phyloP scores from a whole-genome alignment of 306 rosid genomes.

The Neltuma alba region DNA sequence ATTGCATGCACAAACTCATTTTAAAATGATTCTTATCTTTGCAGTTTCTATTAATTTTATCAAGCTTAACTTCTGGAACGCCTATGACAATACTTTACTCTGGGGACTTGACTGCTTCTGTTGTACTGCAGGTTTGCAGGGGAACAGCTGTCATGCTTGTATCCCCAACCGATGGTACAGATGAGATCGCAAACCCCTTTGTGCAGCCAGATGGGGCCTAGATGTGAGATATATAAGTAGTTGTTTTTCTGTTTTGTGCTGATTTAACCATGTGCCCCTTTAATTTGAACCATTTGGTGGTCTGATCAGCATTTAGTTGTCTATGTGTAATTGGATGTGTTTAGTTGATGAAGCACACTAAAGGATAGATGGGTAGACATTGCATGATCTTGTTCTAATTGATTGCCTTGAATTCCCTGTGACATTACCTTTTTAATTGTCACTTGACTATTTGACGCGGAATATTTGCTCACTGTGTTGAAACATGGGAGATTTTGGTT shows the following conservation, averaged over 20 bases:
- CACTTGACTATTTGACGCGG: background rate
- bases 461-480: background rate
- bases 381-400: constrained; percentile 12
- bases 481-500: background rate
- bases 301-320: constrained; percentile 16
- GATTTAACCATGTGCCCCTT: background rate
- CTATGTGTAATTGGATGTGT: background rate
- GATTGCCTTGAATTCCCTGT: constrained; percentile 16
- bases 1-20: background rate
- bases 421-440: background rate
- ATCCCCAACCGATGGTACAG: constrained; percentile 97
- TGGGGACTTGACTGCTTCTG: constrained; percentile 12
- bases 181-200: constrained; percentile 97
- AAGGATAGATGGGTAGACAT: background rate
- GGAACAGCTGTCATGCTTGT: constrained; percentile 99
- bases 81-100: background rate
- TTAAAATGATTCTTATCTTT: background rate
- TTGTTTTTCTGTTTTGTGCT: constrained; percentile 10
- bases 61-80: constrained; percentile 9
- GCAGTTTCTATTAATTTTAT: background rate
- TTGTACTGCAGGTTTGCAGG: constrained; percentile 79
- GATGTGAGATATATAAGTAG: constrained; percentile 12
- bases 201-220: constrained; percentile 87
- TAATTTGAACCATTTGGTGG: constrained; percentile 25
- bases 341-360: constrained; percentile 4